Base-by-base conservation (phyloP, 148 eudicot species). In the Polygonum maritimum region DNA sequence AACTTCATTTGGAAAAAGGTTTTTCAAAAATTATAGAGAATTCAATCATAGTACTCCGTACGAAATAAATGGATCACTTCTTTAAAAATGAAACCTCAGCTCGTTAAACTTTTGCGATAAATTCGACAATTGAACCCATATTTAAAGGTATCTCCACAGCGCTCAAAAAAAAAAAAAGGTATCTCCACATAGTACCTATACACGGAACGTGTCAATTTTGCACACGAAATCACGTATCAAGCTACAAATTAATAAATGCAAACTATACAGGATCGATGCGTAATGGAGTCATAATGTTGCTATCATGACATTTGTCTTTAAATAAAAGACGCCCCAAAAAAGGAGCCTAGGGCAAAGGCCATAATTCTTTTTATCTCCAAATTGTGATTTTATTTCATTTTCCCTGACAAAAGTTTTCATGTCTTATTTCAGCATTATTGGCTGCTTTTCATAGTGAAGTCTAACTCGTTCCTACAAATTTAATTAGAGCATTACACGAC, bases 351-450 rank as follows among this genome's bases (percentile, higher is more conserved):
- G 12, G 35, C 10, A 4, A 60, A 60, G 69, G 21, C 71, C 71
- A 67, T 26, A 12, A 5, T 67, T 38, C 71, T 67, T 67, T 67
- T 67, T 67, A 67, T 67, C 71, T 67, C 71, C 44, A 67, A 36
- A 67, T 67, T 67, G 2, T 36, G 9, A 38, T 35, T 35, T 33
- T 67, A 35, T 35, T 67, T 67, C 45, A 35, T 35, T 38, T 67
- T 67, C 45, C 22, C 71, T 15, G 31, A 35, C 71, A 67, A 67
- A 67, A 67, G 71, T 38, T 65, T 63, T 7, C 3, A 36, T 35
- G 71, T 36, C 41, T 67, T 35, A 5, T 15, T 67, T 67, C 8
- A 36, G 44, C n/a, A 67, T 67, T 67, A 67, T 67, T 67, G 71
- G 22, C 38, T 36, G 19, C 71, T 33, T 67, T 67, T 67, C 6